Evolutionary conservation across 106 monocot genomes (phyloP), one percentile per base, ranked within the genome.

Genomic region (Acanthochlamys bracteata): DNA sequence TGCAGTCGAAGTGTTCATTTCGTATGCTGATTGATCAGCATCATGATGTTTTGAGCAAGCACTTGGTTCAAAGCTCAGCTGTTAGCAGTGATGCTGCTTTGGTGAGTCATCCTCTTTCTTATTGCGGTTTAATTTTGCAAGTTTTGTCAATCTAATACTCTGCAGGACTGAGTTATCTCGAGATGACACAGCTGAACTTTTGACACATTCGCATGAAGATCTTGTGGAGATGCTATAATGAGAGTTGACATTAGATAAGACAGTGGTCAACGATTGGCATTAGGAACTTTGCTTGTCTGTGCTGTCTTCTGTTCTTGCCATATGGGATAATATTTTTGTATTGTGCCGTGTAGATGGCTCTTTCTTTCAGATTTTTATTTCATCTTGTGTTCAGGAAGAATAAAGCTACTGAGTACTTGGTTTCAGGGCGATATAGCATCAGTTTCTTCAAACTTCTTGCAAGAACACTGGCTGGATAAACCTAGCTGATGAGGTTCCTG

Each of bases 401-500:
- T 84, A 14, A 90, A 71, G 68, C 80, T 87, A 60, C 70, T 90
- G 65, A 83, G 54, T 19, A 81, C 52, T 55, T 96, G 90, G 90
- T 60, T 96, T 62, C 84, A 84, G 59, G 87, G 95, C 17, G 95
- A 90, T 54, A 74, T 80, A 24, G 75, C 87, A 39, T 67, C 57
- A 61, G 73, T 22, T 90, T 96, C 74, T 87, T 80, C 81, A 73
- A 55, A 63, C 52, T 90, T 20, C 87, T 96, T 23, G 78, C 8
- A 73, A 63, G 65, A 96, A 85, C 64, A 90, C 87, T 1, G 74
- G 67, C 21, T 71, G 60, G 52, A 68, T 87, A 74, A 71, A 17
- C 73, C 80, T 10, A 33, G 4, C 33, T 33, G 80, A 78, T 20
- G 84, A 84, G 20, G 71, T 84, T 53, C 79, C 83, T 49, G 74